Evolutionary conservation across 139 green algal species (phyloP).

Genomic region (Coelastrella sp.): DNA sequence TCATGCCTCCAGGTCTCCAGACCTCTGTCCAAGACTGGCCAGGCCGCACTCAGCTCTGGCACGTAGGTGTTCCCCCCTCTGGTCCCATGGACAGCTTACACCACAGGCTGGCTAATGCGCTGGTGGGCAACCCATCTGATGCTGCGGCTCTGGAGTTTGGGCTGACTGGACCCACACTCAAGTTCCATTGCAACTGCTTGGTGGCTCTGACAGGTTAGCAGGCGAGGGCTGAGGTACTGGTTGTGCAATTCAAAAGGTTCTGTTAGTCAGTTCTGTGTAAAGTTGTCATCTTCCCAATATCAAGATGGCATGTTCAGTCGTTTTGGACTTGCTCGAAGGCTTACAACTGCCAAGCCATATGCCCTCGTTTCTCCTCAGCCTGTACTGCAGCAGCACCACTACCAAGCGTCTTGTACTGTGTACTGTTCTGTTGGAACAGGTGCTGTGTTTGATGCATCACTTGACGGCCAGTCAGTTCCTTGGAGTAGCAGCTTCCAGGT

Average conservation of each 20-base stretch:
- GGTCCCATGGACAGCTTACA: constrained; percentile 85
- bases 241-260: not conserved
- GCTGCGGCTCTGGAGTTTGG: constrained; percentile 84
- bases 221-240: not conserved
- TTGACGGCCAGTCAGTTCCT: constrained; percentile 71
- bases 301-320: no score
- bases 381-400: not conserved
- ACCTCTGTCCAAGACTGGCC: constrained; percentile 85
- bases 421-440: not conserved
- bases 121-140: constrained; percentile 79
- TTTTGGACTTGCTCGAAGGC: no score
- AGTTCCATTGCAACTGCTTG: constrained; percentile 71
- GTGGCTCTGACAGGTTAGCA: constrained; percentile 75
- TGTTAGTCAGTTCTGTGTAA: no score
- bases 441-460: constrained; percentile 63
- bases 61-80: constrained; percentile 86
- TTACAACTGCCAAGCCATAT: no score
- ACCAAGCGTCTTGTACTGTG: not conserved
- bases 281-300: no score
- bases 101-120: constrained; percentile 81
- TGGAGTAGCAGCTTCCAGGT: constrained; percentile 70
- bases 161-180: constrained; percentile 77
- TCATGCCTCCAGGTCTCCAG: constrained; percentile 69
- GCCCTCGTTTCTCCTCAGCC: no score
- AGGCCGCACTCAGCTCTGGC: constrained; percentile 73